Percentiles rank a stretch among this genome's conserved stretches.
phyloP scores from a whole-genome alignment of 2,329 filamentous ascomycete genomes.

The Colletotrichum sp. region DNA sequence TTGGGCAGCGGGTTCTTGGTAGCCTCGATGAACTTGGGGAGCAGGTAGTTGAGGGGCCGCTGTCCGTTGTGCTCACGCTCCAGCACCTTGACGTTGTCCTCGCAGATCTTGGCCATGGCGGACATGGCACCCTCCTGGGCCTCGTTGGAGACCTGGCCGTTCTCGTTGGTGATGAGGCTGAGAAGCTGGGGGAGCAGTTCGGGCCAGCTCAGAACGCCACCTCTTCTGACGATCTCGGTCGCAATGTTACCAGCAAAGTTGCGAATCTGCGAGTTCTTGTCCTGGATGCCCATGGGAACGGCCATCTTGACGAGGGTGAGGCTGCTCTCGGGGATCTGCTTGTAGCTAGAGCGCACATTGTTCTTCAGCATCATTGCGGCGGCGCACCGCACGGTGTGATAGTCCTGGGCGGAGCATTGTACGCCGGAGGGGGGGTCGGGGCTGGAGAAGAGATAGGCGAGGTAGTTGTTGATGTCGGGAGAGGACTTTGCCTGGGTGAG shows the following conservation, averaged over 20 bases:
- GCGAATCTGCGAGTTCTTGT: constrained; percentile 81
- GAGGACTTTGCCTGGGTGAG: constrained; percentile 86
- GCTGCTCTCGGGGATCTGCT: constrained; percentile 75
- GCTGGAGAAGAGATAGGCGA: constrained; percentile 87
- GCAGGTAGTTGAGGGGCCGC: constrained; percentile 83
- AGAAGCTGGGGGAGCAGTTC: constrained; percentile 86
- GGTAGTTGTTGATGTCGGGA: constrained; percentile 96
- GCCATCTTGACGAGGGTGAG: constrained; percentile 80
- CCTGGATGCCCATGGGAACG: constrained; percentile 80
- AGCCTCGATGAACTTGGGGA: constrained; percentile 89
- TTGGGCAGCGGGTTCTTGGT: constrained; percentile 77
- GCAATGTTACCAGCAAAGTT: constrained; percentile 92
- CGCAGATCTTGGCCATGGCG: constrained; percentile 92
- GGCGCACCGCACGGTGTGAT: constrained; percentile 81
- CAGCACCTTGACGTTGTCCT: constrained; percentile 88
- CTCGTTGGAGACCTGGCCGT: constrained; percentile 69
- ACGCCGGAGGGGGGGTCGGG: constrained; percentile 65
- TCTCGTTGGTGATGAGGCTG: constrained; percentile 75
- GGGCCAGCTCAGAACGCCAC: constrained; percentile 89
- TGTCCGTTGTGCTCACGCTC: constrained; percentile 89
- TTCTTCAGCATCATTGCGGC: constrained; percentile 97
- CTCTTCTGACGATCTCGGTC: constrained; percentile 85
- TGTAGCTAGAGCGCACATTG: constrained; percentile 79
- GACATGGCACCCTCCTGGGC: constrained; percentile 94
- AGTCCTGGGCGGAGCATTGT: constrained; percentile 62